Conservation (phyloP, 148 eudicot species). For the Bassia scoparia region DNA sequence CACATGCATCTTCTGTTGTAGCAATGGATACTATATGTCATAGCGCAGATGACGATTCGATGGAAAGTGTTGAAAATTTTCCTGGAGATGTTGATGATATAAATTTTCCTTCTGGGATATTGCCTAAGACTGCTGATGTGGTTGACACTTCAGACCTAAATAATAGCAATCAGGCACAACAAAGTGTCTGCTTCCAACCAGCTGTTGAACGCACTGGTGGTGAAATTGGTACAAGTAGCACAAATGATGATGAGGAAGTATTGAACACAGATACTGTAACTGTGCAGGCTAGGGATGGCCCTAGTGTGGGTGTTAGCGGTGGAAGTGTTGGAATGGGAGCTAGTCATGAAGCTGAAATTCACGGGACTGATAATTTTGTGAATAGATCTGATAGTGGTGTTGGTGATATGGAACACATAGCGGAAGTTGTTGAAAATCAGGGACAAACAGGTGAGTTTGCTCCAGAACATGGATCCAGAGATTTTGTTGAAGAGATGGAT, state of each 20-base stretch:
- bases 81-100: constrained; percentile 81
- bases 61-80: constrained; percentile 96
- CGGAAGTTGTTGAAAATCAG: constrained; percentile 92
- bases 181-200: constrained; percentile 73
- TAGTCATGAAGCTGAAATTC: constrained; percentile 98
- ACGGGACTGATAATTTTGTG: constrained; percentile 76
- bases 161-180: constrained; percentile 86
- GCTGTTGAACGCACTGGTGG: constrained; percentile 54
- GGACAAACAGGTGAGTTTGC: constrained; percentile 89
- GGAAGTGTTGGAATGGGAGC: constrained; percentile 99
- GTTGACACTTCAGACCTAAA: constrained; percentile 82
- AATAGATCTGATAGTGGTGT: constrained; percentile 82
- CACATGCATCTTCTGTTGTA: constrained; percentile 87
- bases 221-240: constrained; percentile 95
- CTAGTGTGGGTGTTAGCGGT: constrained; percentile 88
- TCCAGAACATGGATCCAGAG: constrained; percentile 62
- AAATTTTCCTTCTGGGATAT: constrained; percentile 52
- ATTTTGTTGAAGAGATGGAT: constrained; percentile 74
- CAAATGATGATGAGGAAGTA: constrained; percentile 90
- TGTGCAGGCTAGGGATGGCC: constrained; percentile 71
- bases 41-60: constrained; percentile 72
- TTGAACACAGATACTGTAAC: constrained; percentile 78
- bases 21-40: constrained; percentile 87
- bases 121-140: constrained; percentile 51
- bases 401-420: constrained; percentile 87